phyloP scores from a whole-genome alignment of 2,329 filamentous ascomycete genomes.

The Clarireedia hainanense region DNA sequence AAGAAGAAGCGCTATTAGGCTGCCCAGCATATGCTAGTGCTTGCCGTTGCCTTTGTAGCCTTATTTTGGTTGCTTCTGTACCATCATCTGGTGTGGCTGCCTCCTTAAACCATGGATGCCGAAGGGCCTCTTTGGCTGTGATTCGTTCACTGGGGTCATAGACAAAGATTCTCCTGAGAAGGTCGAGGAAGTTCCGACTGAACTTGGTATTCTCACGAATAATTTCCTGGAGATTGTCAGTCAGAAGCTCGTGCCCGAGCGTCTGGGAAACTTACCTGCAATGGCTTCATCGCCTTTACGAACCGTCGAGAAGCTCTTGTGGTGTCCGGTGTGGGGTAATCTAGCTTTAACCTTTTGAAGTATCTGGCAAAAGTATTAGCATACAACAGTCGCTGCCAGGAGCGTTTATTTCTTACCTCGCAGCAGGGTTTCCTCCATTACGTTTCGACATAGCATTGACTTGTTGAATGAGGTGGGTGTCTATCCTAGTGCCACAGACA shows the following conservation, averaged over 20 bases:
- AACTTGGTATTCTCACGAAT: conserved; percentile 53
- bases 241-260: not conserved
- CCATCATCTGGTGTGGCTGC: conserved; percentile 56
- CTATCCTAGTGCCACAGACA: conserved; percentile 53
- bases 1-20: conserved; percentile 7
- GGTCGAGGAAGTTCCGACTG: conserved; percentile 54
- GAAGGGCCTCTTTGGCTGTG: conserved; percentile 56
- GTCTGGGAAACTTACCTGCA: conserved; percentile 42
- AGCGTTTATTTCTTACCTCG: conserved; percentile 44
- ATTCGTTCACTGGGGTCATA: conserved; percentile 60
- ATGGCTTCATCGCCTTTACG: conserved; percentile 63
- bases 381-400: not conserved
- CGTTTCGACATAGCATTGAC: conserved; percentile 50
- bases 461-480: conserved; percentile 48
- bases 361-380: conserved; percentile 42
- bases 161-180: conserved; percentile 59
- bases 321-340: conserved; percentile 57
- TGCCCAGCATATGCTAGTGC: conserved; percentile 8
- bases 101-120: conserved; percentile 63
- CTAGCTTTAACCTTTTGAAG: conserved; percentile 57
- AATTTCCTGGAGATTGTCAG: conserved; percentile 45
- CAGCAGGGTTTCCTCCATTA: conserved; percentile 51
- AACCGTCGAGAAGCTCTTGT: conserved; percentile 57
- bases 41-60: conserved; percentile 27
- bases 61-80: conserved; percentile 59